phyloP scores from a whole-genome alignment of 768 basidiomycete species.

The Lyophyllum decastes region DNA sequence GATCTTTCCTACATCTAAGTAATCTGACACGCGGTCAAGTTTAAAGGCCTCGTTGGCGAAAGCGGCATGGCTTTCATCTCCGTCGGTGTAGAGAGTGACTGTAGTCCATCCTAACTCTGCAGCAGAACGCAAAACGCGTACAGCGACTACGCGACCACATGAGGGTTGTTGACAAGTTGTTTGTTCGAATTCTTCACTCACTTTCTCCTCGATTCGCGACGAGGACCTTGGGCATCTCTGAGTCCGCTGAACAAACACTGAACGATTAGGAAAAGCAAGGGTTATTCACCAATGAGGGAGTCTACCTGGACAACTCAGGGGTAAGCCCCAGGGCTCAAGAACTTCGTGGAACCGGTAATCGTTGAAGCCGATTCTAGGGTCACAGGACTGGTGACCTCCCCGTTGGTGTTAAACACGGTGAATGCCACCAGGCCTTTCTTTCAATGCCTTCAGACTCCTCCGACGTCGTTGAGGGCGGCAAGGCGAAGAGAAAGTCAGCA shows the following conservation, averaged over 20 bases:
- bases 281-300: neutral
- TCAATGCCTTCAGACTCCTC: slow-evolving; percentile 22
- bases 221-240: slow-evolving; percentile 59
- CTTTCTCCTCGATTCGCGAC: slow-evolving; percentile 79
- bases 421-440: neutral
- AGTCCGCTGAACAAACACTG: neutral
- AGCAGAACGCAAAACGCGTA: slow-evolving; percentile 84
- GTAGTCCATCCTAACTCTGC: slow-evolving; percentile 62
- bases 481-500: neutral
- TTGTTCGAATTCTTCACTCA: slow-evolving; percentile 25
- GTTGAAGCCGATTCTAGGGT: slow-evolving; percentile 9
- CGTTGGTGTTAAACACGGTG: neutral
- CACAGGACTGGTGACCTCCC: neutral
- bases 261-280: neutral
- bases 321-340: neutral
- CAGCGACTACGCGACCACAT: slow-evolving; percentile 60
- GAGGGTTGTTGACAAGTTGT: slow-evolving; percentile 14
- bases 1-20: slow-evolving; percentile 30
- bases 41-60: slow-evolving; percentile 86
- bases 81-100: slow-evolving; percentile 84
- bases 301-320: neutral
- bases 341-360: slow-evolving; percentile 8
- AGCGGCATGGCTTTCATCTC: slow-evolving; percentile 79
- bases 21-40: slow-evolving; percentile 70
- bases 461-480: neutral